Conservation (phyloP, 1,139 yeast species). For the Suhomyces bokatorum region DNA sequence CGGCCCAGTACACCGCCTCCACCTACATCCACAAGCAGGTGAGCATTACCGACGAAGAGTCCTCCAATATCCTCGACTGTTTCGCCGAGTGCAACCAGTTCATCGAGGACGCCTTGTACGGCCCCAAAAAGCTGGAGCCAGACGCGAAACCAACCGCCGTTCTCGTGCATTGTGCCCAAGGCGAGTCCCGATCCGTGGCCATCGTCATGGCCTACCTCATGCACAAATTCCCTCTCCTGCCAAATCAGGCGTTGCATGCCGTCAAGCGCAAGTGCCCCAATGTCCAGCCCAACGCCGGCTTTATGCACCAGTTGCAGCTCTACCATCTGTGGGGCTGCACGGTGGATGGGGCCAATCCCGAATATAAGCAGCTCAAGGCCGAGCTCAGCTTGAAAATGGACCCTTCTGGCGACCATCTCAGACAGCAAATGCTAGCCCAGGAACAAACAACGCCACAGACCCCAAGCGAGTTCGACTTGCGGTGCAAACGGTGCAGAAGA, state of each 20-base stretch:
- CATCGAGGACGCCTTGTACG: constrained; percentile 60
- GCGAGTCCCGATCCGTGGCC: constrained; percentile 79
- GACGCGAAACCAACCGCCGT: constrained; percentile 21
- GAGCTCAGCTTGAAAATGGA: constrained; percentile 28
- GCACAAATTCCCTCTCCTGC: constrained; percentile 61
- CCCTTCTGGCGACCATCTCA: constrained; percentile 26
- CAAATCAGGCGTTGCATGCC: constrained; percentile 68
- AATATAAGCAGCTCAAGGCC: constrained; percentile 31
- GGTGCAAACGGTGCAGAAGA: constrained; percentile 73
- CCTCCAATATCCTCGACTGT: constrained; percentile 62
- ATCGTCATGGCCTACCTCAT: constrained; percentile 76
- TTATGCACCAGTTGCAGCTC: constrained; percentile 66
- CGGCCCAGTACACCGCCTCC: constrained; percentile 46
- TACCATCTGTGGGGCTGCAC: constrained; percentile 44
- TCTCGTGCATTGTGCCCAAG: constrained; percentile 80
- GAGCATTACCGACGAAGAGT: constrained; percentile 65
- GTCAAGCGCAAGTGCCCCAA: constrained; percentile 59
- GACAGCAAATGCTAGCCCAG: constrained; percentile 16
- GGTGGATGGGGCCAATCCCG: constrained; percentile 24
- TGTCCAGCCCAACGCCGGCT: constrained; percentile 77
- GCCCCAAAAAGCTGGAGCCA: constrained; percentile 20
- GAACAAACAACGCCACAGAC: constrained; percentile 7
- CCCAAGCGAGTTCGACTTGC: constrained; percentile 34
- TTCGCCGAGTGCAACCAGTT: constrained; percentile 63
- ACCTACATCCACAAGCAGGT: constrained; percentile 61